These are phyloP conservation scores for Thinopyrum elongatum DNA, from an alignment of 176 grass and related monocot genomes.

Conservation along the genomic window DNA sequence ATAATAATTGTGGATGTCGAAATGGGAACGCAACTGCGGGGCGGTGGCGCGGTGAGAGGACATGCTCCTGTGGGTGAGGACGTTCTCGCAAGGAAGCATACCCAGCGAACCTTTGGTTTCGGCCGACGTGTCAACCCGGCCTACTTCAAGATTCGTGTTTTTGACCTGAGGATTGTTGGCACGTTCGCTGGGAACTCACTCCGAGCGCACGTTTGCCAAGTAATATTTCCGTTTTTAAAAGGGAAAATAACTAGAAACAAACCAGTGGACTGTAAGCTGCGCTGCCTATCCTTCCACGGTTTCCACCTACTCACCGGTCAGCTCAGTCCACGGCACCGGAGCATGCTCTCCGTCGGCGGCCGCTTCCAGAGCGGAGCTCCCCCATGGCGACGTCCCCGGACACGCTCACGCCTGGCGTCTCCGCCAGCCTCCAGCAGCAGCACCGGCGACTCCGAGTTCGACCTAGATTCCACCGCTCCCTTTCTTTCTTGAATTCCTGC, in stretches of 20 bases:
- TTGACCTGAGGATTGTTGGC: no score
- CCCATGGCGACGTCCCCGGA: neutral
- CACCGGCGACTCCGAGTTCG: conserved; percentile 26
- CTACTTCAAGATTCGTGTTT: no score
- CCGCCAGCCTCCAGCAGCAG: neutral
- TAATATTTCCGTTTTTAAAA: no score
- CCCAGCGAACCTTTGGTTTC: no score
- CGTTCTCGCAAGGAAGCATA: no score
- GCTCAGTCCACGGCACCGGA: conserved; percentile 1
- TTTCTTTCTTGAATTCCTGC: neutral
- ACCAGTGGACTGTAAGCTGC: conserved; percentile 3
- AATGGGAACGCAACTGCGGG: no score
- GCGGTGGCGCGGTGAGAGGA: no score
- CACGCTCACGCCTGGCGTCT: neutral
- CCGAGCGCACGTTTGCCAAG: no score
- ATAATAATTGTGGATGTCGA: no score
- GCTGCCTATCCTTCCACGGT: neutral
- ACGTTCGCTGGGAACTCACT: no score
- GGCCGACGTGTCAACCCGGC: no score
- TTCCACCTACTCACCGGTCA: neutral
- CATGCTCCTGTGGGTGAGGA: no score
- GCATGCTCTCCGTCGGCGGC: conserved; percentile 32
- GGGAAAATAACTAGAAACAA: neutral
- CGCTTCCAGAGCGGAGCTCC: neutral
- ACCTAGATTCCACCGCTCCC: neutral